phyloP scores from a whole-genome alignment of 345 rosid species.

The Trapa bicornis region DNA sequence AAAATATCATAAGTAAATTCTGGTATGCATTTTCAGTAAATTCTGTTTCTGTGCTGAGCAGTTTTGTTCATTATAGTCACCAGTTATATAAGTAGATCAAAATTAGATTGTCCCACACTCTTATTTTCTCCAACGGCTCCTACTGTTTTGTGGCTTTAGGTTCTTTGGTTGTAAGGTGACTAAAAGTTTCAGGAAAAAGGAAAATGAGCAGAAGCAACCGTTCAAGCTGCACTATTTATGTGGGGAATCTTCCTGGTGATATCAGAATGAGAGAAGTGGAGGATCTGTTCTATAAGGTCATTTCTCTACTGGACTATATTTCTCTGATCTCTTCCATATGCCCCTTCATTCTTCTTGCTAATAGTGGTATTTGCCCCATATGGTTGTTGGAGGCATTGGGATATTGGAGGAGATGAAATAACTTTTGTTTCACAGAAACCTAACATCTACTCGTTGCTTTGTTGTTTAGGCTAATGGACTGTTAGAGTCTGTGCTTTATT shows the following conservation, averaged over 20 bases:
- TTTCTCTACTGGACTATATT: not conserved
- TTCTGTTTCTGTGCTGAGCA: not conserved
- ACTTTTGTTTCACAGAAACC: not conserved
- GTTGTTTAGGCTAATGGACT: not conserved
- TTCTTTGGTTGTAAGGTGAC: not conserved
- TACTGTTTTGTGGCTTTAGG: not conserved
- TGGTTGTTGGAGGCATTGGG: not conserved
- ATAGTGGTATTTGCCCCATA: not conserved
- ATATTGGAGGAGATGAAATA: not conserved
- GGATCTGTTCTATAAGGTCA: constrained; percentile 84
- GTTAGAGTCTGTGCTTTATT: not conserved
- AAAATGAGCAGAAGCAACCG: constrained; percentile 69
- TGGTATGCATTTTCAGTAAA: not conserved
- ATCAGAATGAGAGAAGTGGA: constrained; percentile 77
- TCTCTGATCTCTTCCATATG: not conserved
- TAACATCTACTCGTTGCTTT: not conserved
- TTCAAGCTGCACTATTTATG: constrained; percentile 76
- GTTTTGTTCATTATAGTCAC: not conserved
- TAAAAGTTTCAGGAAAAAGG: constrained; percentile 15
- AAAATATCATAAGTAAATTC: not conserved
- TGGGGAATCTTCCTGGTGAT: constrained; percentile 94
- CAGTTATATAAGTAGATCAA: not conserved
- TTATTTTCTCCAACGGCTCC: not conserved
- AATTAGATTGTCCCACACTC: not conserved
- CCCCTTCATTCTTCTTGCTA: not conserved